A percentile compares a stretch with the other conserved stretches of the same genome.
phyloP scores from a whole-genome alignment of 2,329 filamentous ascomycete genomes.

The Penicillium nordicum region DNA sequence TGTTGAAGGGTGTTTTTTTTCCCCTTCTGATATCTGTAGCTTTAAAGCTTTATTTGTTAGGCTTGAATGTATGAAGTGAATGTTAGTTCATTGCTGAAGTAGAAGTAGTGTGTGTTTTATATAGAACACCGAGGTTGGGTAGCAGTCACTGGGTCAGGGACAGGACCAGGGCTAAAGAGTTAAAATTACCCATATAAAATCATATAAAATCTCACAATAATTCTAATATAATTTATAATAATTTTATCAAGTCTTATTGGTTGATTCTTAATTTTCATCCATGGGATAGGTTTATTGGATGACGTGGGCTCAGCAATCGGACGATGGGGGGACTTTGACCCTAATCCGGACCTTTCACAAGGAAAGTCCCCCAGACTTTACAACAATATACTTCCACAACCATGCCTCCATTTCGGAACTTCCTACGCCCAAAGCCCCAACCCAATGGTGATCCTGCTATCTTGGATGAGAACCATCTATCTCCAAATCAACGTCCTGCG shows the following conservation, averaged over 20 bases:
- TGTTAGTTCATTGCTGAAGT: background rate
- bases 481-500: conserved; percentile 43
- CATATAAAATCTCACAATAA: too few species aligned
- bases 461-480: conserved; percentile 55
- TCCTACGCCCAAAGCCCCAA: conserved; percentile 61
- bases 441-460: conserved; percentile 35
- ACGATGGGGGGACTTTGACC: background rate
- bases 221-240: background rate
- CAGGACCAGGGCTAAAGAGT: background rate
- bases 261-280: background rate
- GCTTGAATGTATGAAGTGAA: background rate
- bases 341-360: background rate
- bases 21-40: background rate
- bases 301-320: background rate
- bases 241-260: background rate
- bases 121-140: background rate
- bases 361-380: background rate
- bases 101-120: background rate
- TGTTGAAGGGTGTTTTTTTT: background rate
- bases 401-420: conserved; percentile 70
- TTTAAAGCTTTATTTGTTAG: background rate
- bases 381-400: conserved; percentile 15
- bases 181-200: too few species aligned
- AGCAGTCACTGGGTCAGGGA: background rate
- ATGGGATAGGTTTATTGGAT: background rate